These are phyloP conservation scores for Moricandia moricandioides DNA, from an alignment of 345 rosid species.

Conservation along the genomic window DNA sequence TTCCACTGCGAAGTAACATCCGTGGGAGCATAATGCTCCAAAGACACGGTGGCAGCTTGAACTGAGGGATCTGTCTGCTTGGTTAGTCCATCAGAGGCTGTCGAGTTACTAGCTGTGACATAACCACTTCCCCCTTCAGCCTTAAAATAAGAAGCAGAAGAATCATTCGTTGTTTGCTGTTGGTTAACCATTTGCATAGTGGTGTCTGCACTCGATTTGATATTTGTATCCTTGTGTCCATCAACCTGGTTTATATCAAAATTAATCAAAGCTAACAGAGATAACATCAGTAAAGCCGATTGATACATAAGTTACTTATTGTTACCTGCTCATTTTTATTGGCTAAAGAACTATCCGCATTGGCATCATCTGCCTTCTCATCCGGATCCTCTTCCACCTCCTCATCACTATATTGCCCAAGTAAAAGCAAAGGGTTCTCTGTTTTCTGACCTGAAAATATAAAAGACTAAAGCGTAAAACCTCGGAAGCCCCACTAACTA, in stretches of 20 bases:
- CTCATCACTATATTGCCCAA: conserved; percentile 92
- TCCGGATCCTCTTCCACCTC: conserved; percentile 60
- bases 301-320: not conserved
- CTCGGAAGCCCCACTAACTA: conserved; percentile 26
- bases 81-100: conserved; percentile 31
- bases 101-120: conserved; percentile 33
- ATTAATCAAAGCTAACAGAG: conserved; percentile 17
- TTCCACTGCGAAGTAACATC: conserved; percentile 69
- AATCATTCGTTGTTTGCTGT: conserved; percentile 37
- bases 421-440: conserved; percentile 78
- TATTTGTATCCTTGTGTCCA: conserved; percentile 40
- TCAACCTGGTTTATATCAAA: conserved; percentile 42
- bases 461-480: conserved; percentile 42
- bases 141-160: conserved; percentile 30
- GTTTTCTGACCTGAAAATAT: conserved; percentile 64
- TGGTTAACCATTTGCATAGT: conserved; percentile 31
- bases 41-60: conserved; percentile 41
- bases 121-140: conserved; percentile 35
- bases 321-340: conserved; percentile 56
- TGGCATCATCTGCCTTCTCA: conserved; percentile 29
- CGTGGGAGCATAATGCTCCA: conserved; percentile 45
- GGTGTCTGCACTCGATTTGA: conserved; percentile 34
- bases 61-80: conserved; percentile 41
- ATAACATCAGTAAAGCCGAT: not conserved
- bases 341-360: conserved; percentile 39